Percentiles rank a stretch among this genome's conserved stretches.
phyloP scores from a whole-genome alignment of 108 stramenopile genomes.

The Pseudonitzschia multistriata region DNA sequence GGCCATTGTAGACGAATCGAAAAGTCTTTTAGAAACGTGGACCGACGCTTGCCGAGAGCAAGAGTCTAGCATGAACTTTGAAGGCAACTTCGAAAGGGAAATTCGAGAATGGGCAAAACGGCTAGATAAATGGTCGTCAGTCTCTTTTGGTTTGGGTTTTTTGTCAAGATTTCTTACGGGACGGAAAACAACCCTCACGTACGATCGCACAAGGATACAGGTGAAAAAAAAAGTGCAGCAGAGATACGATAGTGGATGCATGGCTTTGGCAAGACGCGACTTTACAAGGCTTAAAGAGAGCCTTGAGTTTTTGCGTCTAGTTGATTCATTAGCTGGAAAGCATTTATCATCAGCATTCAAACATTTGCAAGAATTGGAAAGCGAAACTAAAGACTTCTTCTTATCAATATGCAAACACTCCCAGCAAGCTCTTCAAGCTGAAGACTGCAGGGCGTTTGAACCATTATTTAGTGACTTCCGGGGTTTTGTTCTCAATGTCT shows the following conservation, averaged over 20 bases:
- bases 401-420: slow-evolving; percentile 29
- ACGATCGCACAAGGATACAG: slow-evolving; percentile 14
- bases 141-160: not conserved
- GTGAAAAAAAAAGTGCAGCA: slow-evolving; percentile 14
- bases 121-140: not conserved
- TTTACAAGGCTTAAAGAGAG: slow-evolving; percentile 29
- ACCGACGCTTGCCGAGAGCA: slow-evolving; percentile 5
- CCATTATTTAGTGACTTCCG: slow-evolving; percentile 45
- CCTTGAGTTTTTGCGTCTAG: slow-evolving; percentile 32
- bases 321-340: slow-evolving; percentile 18
- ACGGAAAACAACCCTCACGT: slow-evolving; percentile 9
- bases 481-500: slow-evolving; percentile 30
- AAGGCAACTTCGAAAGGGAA: not conserved
- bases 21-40: not conserved
- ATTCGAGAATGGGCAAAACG: not conserved
- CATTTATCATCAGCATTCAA: slow-evolving; percentile 31
- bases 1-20: not conserved
- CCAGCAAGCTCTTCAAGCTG: slow-evolving; percentile 21
- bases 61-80: slow-evolving; percentile 11
- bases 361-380: slow-evolving; percentile 17
- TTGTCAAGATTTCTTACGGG: not conserved
- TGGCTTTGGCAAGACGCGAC: slow-evolving; percentile 36
- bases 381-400: slow-evolving; percentile 18
- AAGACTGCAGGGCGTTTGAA: slow-evolving; percentile 35
- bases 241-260: slow-evolving; percentile 14